A percentile compares a stretch with the other conserved stretches of the same genome.
Evolutionary conservation across 2,329 filamentous ascomycete genomes (phyloP).

Genomic region (Botrytis deweyae): DNA sequence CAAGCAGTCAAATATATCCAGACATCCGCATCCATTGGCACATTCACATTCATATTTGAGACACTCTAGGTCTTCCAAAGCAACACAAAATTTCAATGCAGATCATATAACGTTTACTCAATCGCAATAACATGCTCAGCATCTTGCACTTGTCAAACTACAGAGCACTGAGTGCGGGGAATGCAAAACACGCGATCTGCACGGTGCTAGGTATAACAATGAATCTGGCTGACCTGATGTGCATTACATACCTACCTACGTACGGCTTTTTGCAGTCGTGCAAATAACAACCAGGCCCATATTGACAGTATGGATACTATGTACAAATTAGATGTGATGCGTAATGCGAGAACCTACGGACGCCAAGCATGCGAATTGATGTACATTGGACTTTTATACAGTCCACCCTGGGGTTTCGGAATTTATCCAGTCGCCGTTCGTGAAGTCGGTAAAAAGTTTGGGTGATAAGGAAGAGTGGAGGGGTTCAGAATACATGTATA

Average conservation of each 20-base stretch:
- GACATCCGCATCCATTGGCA: not conserved
- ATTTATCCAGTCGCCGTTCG: slow-evolving; percentile 24
- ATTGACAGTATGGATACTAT: slow-evolving; percentile 34
- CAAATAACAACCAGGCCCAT: slow-evolving; percentile 29
- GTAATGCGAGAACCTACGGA: slow-evolving; percentile 31
- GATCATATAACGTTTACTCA: not conserved
- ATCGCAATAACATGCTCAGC: not conserved
- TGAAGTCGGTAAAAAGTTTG: slow-evolving; percentile 14
- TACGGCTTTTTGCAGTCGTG: slow-evolving; percentile 19
- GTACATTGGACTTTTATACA: slow-evolving; percentile 31
- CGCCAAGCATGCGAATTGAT: slow-evolving; percentile 33
- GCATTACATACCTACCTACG: slow-evolving; percentile 26
- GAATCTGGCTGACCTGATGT: slow-evolving; percentile 17
- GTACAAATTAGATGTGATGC: slow-evolving; percentile 34
- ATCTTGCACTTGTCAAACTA: not conserved
- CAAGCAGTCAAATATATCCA: not conserved
- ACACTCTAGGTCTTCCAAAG: not conserved
- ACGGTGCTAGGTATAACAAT: slow-evolving; percentile 12
- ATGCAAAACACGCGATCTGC: slow-evolving; percentile 15
- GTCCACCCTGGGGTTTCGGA: slow-evolving; percentile 18
- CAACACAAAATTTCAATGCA: not conserved
- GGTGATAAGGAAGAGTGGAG: slow-evolving; percentile 27
- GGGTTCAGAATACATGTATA: slow-evolving; percentile 19
- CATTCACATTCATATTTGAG: not conserved
- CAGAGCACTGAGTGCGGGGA: not conserved